Base-by-base conservation (phyloP, 371 early-diverging fungal genomes). In the Choanephora cucurbitarum region DNA sequence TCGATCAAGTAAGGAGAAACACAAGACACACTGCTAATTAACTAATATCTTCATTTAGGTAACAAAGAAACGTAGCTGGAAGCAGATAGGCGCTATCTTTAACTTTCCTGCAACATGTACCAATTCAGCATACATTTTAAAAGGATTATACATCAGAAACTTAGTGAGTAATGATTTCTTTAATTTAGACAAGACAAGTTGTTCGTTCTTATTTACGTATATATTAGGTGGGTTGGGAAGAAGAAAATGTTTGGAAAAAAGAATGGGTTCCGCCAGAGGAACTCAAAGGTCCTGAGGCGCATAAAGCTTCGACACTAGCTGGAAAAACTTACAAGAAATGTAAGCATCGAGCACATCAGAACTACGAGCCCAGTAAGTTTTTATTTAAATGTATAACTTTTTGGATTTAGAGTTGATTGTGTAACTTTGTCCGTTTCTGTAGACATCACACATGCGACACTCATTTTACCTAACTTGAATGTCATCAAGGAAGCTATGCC, bases 41-140 rank as follows among this genome's bases (percentile, higher is more conserved):
- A 15, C 8, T 37, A 13, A n/a, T 32, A 40, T 7, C 32, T 34
- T 28, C 28, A 17, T 13, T 37, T 58, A 86, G 87, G 88, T 91
- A 15, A 86, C 89, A 13, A 70, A 79, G 40, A 85, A 84, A 40
- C 80, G 88, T n/a, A 82, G 83, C 15, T 91, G 91, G 91, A 87
- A 84, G 52, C 77, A 85, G 41, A 80, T 91, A 33, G 79, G 85
- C n/a, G 67, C 76, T 21, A 77, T 82, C 0, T 89, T 91, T 69
- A 81, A 91, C 43, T 85, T 91, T 53, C 90, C 92, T 2, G 67
- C 81, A 19, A 91, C 91, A 14, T 91, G 92, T 64, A 91, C 91
- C 31, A 91, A 91, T 69, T 82, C 85, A 46, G 91, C 91, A n/a
- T 90, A 84, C 65, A 87, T 89, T 37, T 72, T 89, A 52, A 90